Conservation (phyloP, 2,329 filamentous ascomycete species). For the Colletotrichum costaricense region DNA sequence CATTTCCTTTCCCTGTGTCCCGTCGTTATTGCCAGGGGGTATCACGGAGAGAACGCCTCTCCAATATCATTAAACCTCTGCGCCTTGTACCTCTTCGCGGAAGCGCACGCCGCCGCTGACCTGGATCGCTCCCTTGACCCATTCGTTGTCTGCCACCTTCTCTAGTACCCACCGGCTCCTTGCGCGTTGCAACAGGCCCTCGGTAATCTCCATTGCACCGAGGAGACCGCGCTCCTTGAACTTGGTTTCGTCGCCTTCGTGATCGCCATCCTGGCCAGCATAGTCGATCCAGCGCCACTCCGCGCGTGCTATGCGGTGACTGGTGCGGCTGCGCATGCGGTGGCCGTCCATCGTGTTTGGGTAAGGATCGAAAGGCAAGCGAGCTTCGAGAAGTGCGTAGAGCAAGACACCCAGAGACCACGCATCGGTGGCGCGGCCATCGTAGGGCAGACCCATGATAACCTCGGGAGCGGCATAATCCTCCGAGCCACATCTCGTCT, state of each 20-base stretch:
- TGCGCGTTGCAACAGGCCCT: constrained; percentile 85
- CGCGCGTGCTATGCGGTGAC: constrained; percentile 92
- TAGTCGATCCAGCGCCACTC: constrained; percentile 97
- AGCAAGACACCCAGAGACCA: constrained; percentile 96
- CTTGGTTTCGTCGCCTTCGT: constrained; percentile 74
- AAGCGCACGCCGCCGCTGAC: constrained; percentile 73
- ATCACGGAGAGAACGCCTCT: constrained; percentile 9
- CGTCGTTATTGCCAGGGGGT: constrained; percentile 18
- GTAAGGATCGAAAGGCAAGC: constrained; percentile 90
- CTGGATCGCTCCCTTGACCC: constrained; percentile 80
- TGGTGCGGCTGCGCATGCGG: constrained; percentile 83
- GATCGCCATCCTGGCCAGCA: constrained; percentile 86
- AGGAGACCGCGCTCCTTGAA: constrained; percentile 74
- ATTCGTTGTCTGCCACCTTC: constrained; percentile 77
- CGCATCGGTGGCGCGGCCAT: constrained; percentile 90
- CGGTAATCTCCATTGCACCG: constrained; percentile 84
- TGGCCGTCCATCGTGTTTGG: constrained; percentile 82
- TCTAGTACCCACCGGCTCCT: constrained; percentile 81
- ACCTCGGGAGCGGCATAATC: constrained; percentile 98
- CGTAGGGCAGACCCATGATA: constrained; percentile 93
- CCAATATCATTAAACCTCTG: constrained; percentile 55
- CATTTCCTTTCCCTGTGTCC: constrained; percentile 6
- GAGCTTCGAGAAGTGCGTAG: constrained; percentile 93
- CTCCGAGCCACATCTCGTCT: constrained; percentile 93
- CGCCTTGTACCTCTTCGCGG: constrained; percentile 68